These are phyloP conservation scores for Trichophyton rubrum DNA, from an alignment of 2,329 filamentous ascomycete species.

Conservation along the genomic window DNA sequence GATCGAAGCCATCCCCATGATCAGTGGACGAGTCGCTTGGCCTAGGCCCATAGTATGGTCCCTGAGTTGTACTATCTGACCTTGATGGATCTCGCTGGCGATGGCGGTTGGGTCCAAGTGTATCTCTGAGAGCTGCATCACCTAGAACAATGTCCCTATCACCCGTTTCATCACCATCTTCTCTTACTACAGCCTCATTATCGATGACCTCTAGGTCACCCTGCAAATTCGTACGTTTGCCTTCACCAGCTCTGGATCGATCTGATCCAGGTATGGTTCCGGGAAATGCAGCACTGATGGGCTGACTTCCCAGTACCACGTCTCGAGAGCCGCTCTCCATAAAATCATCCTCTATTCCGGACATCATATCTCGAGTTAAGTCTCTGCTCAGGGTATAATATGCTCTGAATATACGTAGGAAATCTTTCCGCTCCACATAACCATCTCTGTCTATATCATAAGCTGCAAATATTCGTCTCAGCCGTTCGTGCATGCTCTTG, in stretches of 20 bases:
- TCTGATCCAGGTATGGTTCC: slow-evolving; percentile 55
- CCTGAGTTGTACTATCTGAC: slow-evolving; percentile 8
- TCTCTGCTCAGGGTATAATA: slow-evolving; percentile 87
- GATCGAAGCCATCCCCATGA: slow-evolving; percentile 5
- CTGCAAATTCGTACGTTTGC: slow-evolving; percentile 50
- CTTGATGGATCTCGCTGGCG: slow-evolving; percentile 1
- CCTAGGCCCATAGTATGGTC: background rate
- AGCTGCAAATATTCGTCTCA: slow-evolving; percentile 66
- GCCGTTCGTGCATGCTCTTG: slow-evolving; percentile 49
- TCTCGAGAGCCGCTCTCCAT: slow-evolving; percentile 64
- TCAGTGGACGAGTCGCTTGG: slow-evolving; percentile 6
- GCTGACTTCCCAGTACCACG: slow-evolving; percentile 61
- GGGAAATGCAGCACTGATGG: slow-evolving; percentile 66
- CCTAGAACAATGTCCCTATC: slow-evolving; percentile 50
- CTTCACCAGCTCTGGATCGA: slow-evolving; percentile 48
- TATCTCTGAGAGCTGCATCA: slow-evolving; percentile 30
- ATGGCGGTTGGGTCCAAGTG: slow-evolving; percentile 22
- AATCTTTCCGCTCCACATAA: slow-evolving; percentile 72
- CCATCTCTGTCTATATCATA: slow-evolving; percentile 88
- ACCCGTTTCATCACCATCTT: slow-evolving; percentile 48
- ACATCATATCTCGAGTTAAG: slow-evolving; percentile 71
- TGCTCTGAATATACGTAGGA: slow-evolving; percentile 79
- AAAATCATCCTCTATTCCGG: slow-evolving; percentile 64
- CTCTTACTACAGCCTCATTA: slow-evolving; percentile 46
- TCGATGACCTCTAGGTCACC: slow-evolving; percentile 54